Evolutionary conservation across 2,329 filamentous ascomycete species (phyloP).

Genomic region (Samsoniella hepiali): DNA sequence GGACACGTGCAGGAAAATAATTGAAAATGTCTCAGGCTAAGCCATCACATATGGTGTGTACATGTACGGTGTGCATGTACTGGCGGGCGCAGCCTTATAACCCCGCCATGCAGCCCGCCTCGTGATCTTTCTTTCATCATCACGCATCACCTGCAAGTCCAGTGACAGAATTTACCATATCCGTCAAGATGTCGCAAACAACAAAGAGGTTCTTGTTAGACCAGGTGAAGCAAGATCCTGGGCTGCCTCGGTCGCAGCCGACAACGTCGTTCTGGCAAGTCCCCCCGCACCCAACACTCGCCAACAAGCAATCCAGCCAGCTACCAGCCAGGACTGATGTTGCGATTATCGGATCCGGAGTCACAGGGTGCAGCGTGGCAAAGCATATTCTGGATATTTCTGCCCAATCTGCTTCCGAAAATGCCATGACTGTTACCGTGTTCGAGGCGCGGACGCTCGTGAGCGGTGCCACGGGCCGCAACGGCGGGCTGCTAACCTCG

Average conservation of each 20-base stretch:
- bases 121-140: not conserved
- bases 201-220: not conserved
- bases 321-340: slow-evolving; percentile 25
- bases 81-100: not conserved
- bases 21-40: too few species aligned
- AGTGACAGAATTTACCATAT: not conserved
- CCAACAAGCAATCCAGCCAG: slow-evolving; percentile 23
- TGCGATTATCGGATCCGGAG: slow-evolving; percentile 31
- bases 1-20: too few species aligned
- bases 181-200: not conserved
- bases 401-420: not conserved
- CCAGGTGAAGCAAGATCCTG: slow-evolving; percentile 23
- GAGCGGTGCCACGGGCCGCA: slow-evolving; percentile 32
- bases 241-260: slow-evolving; percentile 25
- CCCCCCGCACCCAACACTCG: slow-evolving; percentile 25
- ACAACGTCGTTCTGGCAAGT: slow-evolving; percentile 29
- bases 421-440: slow-evolving; percentile 21
- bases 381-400: slow-evolving; percentile 26
- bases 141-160: not conserved
- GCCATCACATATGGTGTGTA: too few species aligned
- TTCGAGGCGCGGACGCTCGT: slow-evolving; percentile 29
- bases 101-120: not conserved
- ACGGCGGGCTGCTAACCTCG: slow-evolving; percentile 29
- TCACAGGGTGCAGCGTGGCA: slow-evolving; percentile 30
- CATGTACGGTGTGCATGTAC: too few species aligned